These are phyloP conservation scores for Novymonas esmeraldas DNA, from an alignment of 208 protist species.

Conservation along the genomic window DNA sequence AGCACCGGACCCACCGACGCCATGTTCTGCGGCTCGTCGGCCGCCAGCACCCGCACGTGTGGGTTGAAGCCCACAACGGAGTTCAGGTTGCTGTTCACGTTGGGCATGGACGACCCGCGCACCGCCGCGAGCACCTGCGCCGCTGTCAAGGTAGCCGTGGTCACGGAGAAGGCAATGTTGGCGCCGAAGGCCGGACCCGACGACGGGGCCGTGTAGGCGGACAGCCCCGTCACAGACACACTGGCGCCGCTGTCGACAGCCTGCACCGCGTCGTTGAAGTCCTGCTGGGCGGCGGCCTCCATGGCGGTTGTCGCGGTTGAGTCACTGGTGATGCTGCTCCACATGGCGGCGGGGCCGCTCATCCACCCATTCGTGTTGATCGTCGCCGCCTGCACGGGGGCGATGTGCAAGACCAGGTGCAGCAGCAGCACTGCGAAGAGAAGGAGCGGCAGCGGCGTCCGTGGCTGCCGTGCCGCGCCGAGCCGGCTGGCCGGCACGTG, in stretches of 20 bases:
- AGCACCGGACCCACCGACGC: background rate
- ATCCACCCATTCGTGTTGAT: slow-evolving; percentile 9
- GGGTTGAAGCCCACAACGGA: background rate
- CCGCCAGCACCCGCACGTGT: slow-evolving; percentile 3
- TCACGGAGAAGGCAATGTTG: background rate
- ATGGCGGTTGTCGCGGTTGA: background rate
- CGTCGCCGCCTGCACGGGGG: background rate
- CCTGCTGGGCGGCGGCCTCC: background rate
- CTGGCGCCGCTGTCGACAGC: background rate
- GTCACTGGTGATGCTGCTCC: background rate
- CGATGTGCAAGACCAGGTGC: background rate
- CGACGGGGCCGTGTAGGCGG: background rate
- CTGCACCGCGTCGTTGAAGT: slow-evolving; percentile 3
- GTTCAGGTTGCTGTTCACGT: background rate
- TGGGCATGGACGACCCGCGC: slow-evolving; percentile 3
- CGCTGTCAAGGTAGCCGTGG: background rate
- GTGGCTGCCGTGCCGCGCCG: background rate
- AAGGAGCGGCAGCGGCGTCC: background rate
- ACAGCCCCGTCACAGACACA: background rate
- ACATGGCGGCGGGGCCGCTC: slow-evolving; percentile 3
- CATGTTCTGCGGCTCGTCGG: slow-evolving; percentile 5
- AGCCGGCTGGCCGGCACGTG: background rate
- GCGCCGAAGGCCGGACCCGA: slow-evolving; percentile 14
- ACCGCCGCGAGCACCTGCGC: slow-evolving; percentile 11
- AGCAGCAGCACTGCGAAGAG: background rate